phyloP scores from a whole-genome alignment of 176 grass and related monocot genomes.

The Avena eriantha region DNA sequence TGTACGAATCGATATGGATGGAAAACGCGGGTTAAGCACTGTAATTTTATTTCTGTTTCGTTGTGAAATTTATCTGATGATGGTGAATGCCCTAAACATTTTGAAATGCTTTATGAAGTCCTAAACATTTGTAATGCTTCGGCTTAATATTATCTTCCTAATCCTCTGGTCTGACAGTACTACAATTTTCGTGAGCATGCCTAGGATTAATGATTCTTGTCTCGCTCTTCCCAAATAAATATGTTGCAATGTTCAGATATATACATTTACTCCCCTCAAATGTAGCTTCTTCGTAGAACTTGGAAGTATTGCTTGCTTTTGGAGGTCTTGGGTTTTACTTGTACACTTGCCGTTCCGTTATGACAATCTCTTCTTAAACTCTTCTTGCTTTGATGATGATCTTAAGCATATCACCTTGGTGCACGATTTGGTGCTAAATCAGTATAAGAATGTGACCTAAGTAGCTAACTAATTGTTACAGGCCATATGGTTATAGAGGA shows the following conservation, averaged over 20 bases:
- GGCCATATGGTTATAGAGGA: slow-evolving; percentile 17
- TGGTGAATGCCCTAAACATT: slow-evolving; percentile 39
- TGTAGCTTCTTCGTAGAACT: slow-evolving; percentile 7
- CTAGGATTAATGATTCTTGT: neutral
- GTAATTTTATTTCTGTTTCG: slow-evolving; percentile 40
- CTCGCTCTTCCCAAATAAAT: neutral
- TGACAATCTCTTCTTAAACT: neutral
- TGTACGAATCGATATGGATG: slow-evolving; percentile 33
- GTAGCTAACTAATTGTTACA: slow-evolving; percentile 17
- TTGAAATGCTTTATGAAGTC: slow-evolving; percentile 21
- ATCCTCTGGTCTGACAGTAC: neutral
- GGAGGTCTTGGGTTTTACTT: neutral
- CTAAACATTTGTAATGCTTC: slow-evolving; percentile 34
- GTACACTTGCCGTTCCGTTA: neutral
- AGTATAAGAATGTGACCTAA: neutral
- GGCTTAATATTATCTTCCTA: slow-evolving; percentile 25
- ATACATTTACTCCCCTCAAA: neutral
- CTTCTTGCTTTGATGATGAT: neutral
- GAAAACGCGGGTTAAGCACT: slow-evolving; percentile 32
- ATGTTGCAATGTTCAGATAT: slow-evolving; percentile 8
- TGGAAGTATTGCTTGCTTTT: neutral
- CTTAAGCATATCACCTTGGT: neutral
- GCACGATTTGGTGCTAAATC: neutral
- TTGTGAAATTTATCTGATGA: slow-evolving; percentile 31
- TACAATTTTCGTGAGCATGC: neutral